Base-by-base conservation (phyloP, 352 stramenopile species). In the Blastocystis sp. region DNA sequence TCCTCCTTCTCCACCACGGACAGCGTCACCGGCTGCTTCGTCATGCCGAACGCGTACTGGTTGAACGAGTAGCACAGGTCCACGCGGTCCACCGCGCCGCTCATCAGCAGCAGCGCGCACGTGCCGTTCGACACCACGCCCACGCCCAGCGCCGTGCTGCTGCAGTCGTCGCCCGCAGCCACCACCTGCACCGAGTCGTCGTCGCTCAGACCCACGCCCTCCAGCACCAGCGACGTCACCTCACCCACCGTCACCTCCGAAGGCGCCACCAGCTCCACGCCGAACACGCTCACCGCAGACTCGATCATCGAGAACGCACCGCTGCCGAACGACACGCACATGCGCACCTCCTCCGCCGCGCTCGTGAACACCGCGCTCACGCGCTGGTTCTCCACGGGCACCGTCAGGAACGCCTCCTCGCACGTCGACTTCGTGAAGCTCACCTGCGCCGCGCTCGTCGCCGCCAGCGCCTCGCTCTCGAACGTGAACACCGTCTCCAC, bases 11-110 rank as follows among this genome's bases (percentile, higher is more conserved):
- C 66, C 2, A 45, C 13, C 74, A 85, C 33, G 0, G 33, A 21
- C 51, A 85, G 61, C 29, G 12, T 41, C 55, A 85, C 74, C 35
- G 74, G 74, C 74, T 85, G 74, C 74, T 85, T 85, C 24, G 60
- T 67, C 74, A 85, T 31, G 19, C 45, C 74, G 4, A 51, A 0
- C 9, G 50, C 6, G 19, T 33, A 85, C 41, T 62, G 10, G 24
- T 55, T 29, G 55, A 63, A 85, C 24, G 50, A 16, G 60, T 85
- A 85, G 74, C 74, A 85, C 74, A 85, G 26, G 9, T 85, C 74
- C 51, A 85, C 60, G 24, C 12, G 31, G 24, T 69, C 61, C 24
- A 31, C 10, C 55, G 60, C 74, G 12, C 74, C 74, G 19, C 31
- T 55, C 21, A 85, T 37, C n/a, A 41, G 6, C n/a, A 69, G 29